Evolutionary conservation across 2,329 filamentous ascomycete species (phyloP).

Genomic region (Pseudocercospora eumusae): DNA sequence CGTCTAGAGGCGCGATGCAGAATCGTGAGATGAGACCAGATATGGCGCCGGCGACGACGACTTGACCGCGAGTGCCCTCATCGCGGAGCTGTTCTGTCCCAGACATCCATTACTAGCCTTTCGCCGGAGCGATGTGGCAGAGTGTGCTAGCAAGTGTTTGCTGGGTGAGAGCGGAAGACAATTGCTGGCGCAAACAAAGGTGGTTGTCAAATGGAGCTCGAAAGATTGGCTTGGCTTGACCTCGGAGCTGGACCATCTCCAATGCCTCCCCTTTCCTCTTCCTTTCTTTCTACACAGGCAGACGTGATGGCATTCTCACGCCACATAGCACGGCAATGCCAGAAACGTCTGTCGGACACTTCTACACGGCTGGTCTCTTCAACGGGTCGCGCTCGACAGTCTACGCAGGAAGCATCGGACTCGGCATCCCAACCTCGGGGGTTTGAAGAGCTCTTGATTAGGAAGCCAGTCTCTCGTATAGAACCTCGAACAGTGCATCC

Average conservation of each 20-base stretch:
- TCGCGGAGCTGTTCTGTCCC: slow-evolving; percentile 65
- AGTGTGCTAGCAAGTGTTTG: slow-evolving; percentile 1
- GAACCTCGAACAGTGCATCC: neutral
- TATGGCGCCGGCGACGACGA: slow-evolving; percentile 65
- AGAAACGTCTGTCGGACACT: neutral
- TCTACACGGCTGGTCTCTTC: neutral
- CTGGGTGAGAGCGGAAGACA: neutral
- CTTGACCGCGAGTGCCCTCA: slow-evolving; percentile 70
- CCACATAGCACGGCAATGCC: slow-evolving; percentile 4
- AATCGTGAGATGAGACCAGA: slow-evolving; percentile 92
- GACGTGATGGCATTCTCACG: neutral
- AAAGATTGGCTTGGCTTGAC: neutral
- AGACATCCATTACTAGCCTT: slow-evolving; percentile 59
- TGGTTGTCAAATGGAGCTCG: neutral
- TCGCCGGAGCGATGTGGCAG: slow-evolving; percentile 8
- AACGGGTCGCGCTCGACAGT: neutral
- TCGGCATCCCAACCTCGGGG: neutral
- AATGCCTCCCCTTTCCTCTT: neutral
- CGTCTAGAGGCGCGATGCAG: slow-evolving; percentile 90
- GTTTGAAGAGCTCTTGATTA: neutral
- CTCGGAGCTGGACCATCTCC: neutral
- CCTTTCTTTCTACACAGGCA: neutral
- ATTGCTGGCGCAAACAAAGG: neutral
- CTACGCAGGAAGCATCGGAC: neutral
- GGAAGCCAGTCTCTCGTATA: neutral